Base-by-base conservation (phyloP, 225 moss, liverwort and hornwort species). In the Asterella californica region DNA sequence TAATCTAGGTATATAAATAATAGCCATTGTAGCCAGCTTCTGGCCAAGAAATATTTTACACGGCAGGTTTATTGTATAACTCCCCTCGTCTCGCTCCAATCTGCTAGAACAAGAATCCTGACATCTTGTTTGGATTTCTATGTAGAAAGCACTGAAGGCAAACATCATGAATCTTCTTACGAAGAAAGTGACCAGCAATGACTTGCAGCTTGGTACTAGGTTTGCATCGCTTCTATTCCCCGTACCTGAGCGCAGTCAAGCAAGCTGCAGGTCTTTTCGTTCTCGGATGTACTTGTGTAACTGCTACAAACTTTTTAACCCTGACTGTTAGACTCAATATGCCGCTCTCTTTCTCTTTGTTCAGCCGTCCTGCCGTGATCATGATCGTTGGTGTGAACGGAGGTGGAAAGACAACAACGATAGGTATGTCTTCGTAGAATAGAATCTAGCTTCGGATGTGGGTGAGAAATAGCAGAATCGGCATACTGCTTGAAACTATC, bases 311-410 rank as follows among this genome's bases (percentile, higher is more conserved):
- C 48, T 52, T 42, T 3, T 2, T 52, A 52, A 11, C 52, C 12
- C 52, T 52, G 14, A 52, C 12, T 52, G 52, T 14, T 7, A 24
- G n/a, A 8, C 9, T 61, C 18, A 6, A 61, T 61, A 2, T n/a
- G 70, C 46, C 19, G 25, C 25, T 59, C 36, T 57, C 34, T 8
- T 50, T 15, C 36, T 34, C 10, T 74, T 53, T 72, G 74, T 90
- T 82, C 91, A 96, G 94, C 82, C 90, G 91, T 65, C 97, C 97
- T 66, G 91, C 93, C 32, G 97, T 97, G 46, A 83, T 97, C 22
- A 47, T 97, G 93, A 88, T 97, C 74, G 92, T 94, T 50, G 97
- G 97, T 62, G 97, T 97, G 24, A 97, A 97, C 83, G 97, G 97
- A 85, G 97, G 97, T 76, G 97, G 97, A 38, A 97, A 97, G 86